A percentile compares a stretch with the other conserved stretches of the same genome.
Conservation (phyloP, 2,329 filamentous ascomycete genomes). For the Nothophoma quercina region DNA sequence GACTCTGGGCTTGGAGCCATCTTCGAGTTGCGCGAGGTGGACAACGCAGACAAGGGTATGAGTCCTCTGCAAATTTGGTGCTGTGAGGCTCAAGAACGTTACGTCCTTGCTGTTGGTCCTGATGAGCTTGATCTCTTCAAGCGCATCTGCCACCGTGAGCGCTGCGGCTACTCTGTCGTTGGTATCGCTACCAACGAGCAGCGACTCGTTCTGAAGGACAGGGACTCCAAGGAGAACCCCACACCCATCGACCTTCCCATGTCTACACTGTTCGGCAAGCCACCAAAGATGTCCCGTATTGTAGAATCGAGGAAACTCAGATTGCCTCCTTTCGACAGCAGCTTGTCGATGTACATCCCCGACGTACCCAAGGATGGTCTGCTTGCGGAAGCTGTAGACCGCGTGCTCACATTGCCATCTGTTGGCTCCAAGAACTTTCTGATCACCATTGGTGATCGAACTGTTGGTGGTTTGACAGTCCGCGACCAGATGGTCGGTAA, state of each 20-base stretch:
- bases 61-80: constrained; percentile 98
- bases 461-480: constrained; percentile 85
- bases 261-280: constrained; percentile 86
- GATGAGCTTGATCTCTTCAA: constrained; percentile 77
- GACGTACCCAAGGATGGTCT: constrained; percentile 62
- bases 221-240: constrained; percentile 76
- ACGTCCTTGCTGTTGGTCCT: constrained; percentile 86
- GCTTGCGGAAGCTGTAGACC: constrained; percentile 74
- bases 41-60: constrained; percentile 89
- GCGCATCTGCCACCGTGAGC: constrained; percentile 77
- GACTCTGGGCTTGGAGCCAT: constrained; percentile 90
- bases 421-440: constrained; percentile 98
- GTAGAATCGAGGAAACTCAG: constrained; percentile 74
- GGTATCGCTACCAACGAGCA: constrained; percentile 78
- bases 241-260: constrained; percentile 89
- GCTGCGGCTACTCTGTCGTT: constrained; percentile 91
- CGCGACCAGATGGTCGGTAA: constrained; percentile 96
- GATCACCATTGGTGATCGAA: constrained; percentile 94
- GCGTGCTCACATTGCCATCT: constrained; percentile 83
- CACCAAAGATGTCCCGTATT: constrained; percentile 78
- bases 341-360: constrained; percentile 71
- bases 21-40: constrained; percentile 93
- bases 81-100: constrained; percentile 95
- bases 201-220: constrained; percentile 80
- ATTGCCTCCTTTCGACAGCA: constrained; percentile 77